phyloP scores from a whole-genome alignment of 345 rosid genomes.

The Lagerstroemia speciosa region DNA sequence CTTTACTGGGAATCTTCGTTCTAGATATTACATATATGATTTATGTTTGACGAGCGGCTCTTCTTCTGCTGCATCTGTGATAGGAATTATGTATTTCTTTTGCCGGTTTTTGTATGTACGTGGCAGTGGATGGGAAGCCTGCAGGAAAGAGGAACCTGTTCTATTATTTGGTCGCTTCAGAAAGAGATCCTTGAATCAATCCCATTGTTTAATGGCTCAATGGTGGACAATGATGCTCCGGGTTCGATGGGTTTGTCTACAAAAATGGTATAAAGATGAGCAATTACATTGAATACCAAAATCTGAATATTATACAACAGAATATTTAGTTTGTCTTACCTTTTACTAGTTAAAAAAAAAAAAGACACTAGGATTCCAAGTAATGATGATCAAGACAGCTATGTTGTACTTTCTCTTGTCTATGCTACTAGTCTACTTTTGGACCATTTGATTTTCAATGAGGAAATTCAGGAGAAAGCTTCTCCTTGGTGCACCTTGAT shows the following conservation, averaged over 20 bases:
- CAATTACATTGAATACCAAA: too few relatives aligned
- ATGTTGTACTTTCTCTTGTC: not conserved
- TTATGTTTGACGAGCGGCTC: not conserved
- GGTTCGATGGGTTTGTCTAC: conserved; percentile 22
- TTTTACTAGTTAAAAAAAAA: too few relatives aligned
- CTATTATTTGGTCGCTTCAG: conserved; percentile 26
- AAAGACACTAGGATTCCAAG: not conserved
- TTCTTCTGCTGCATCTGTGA: not conserved
- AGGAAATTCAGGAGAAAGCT: conserved; percentile 15
- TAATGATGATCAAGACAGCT: not conserved
- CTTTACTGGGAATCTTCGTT: conserved; percentile 25
- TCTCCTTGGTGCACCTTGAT: too few relatives aligned
- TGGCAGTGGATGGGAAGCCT: conserved; percentile 18
- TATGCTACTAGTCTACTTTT: not conserved
- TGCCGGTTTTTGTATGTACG: conserved; percentile 15
- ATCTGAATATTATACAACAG: too few relatives aligned
- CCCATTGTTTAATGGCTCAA: conserved; percentile 31
- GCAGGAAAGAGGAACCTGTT: conserved; percentile 23
- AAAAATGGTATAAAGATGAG: conserved; percentile 17
- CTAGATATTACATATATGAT: conserved; percentile 11
- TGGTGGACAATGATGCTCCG: conserved; percentile 35
- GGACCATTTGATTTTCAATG: conserved; percentile 19
- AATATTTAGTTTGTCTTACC: too few relatives aligned
- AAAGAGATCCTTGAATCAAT: conserved; percentile 13
- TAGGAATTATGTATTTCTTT: not conserved